Evolutionary conservation across 495 filamentous ascomycete genomes (phyloP).

Genomic region (Tuber melanosporum): DNA sequence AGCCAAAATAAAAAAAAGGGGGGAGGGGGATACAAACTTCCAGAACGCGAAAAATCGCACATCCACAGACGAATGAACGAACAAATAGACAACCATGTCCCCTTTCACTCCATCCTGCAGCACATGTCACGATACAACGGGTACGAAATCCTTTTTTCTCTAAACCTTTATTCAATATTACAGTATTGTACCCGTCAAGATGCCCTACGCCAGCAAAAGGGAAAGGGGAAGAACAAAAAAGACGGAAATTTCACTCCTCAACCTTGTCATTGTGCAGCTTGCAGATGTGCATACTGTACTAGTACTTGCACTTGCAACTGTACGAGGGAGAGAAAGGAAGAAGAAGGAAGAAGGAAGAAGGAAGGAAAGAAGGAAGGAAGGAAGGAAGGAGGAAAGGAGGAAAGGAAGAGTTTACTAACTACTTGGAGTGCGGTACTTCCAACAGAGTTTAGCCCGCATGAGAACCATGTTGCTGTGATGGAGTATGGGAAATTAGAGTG

Average conservation of each 20-base stretch:
- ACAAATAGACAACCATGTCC: background rate
- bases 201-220: background rate
- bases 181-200: background rate
- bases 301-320: background rate
- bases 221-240: background rate
- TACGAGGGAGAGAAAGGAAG: background rate
- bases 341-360: background rate
- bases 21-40: background rate
- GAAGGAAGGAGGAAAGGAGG: background rate
- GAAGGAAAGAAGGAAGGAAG: background rate
- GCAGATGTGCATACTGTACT: background rate
- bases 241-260: background rate
- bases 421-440: background rate
- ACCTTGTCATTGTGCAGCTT: background rate
- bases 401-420: background rate
- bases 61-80: background rate
- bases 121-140: background rate
- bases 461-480: background rate
- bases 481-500: slow-evolving; percentile 2
- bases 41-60: background rate
- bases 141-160: background rate
- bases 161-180: background rate
- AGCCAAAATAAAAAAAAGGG: background rate
- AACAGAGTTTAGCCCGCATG: background rate
- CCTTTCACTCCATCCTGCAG: background rate